Conservation (phyloP, 1,139 yeast species). For the Debaryomyces psychrophilus region DNA sequence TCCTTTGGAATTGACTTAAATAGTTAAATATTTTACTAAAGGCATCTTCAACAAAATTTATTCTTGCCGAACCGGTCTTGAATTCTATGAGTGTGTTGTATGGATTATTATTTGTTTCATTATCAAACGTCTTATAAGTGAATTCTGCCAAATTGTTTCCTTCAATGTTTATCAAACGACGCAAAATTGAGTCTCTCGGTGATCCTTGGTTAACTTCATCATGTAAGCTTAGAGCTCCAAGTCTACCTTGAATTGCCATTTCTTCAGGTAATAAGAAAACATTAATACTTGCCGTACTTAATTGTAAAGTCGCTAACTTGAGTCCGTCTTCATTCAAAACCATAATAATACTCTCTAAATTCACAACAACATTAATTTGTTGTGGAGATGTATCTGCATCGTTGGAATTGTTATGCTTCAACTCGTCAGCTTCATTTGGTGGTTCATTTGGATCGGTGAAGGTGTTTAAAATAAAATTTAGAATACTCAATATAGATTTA, state of each 20-base stretch:
- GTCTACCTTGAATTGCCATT: constrained; percentile 70
- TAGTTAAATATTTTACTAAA: constrained; percentile 67
- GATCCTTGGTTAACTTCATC: constrained; percentile 76
- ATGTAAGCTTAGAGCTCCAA: constrained; percentile 79
- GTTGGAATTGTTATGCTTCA: constrained; percentile 60
- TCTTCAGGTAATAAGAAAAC: constrained; percentile 75
- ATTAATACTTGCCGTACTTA: constrained; percentile 72
- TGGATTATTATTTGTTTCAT: constrained; percentile 47
- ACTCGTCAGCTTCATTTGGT: constrained; percentile 65
- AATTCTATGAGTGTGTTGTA: constrained; percentile 66
- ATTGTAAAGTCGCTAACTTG: constrained; percentile 74
- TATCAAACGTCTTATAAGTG: constrained; percentile 79
- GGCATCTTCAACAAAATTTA: constrained; percentile 83
- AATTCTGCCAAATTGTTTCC: constrained; percentile 85
- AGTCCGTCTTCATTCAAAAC: constrained; percentile 83
- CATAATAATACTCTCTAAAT: constrained; percentile 72
- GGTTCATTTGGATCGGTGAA: constrained; percentile 81
- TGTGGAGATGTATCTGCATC: constrained; percentile 62
- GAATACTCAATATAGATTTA: constrained; percentile 72
- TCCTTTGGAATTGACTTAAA: constrained; percentile 72
- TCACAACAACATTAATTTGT: constrained; percentile 68
- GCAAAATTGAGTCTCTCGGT: constrained; percentile 57
- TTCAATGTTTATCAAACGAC: constrained; percentile 76
- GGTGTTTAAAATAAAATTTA: constrained; percentile 83
- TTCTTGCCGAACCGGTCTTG: constrained; percentile 71